Conservation (phyloP, 176 grass and related monocot genomes). For the Rhynchospora breviuscula region DNA sequence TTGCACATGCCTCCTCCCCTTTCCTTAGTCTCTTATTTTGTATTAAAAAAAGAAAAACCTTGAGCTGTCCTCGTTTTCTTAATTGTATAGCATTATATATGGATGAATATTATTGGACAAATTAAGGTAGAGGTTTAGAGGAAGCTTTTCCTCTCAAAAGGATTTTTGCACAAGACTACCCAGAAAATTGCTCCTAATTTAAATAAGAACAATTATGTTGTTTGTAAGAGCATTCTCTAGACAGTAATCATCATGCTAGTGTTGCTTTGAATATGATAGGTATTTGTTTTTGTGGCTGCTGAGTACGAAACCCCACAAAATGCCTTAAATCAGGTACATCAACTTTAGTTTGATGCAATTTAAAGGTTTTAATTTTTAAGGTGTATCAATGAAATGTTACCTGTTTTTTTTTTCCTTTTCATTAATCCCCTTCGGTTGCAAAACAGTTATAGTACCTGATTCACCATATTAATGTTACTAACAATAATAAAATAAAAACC, state of each 20-base stretch:
- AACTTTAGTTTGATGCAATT: not conserved
- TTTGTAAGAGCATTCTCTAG: not conserved
- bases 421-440: not conserved
- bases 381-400: not conserved
- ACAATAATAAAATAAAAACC: too few relatives aligned
- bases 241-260: not conserved
- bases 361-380: not conserved
- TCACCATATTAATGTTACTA: not conserved
- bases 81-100: not conserved
- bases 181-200: not conserved
- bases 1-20: not conserved
- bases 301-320: conserved; percentile 90
- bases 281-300: conserved; percentile 97
- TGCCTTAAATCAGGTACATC: conserved; percentile 81
- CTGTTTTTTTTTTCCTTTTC: not conserved
- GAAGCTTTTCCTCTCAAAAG: not conserved
- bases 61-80: not conserved
- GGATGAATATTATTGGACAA: not conserved
- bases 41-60: not conserved
- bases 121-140: not conserved
- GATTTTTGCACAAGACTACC: not conserved
- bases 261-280: conserved; percentile 36
- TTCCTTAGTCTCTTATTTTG: not conserved
- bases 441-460: not conserved
- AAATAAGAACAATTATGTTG: not conserved